Base-by-base conservation (phyloP, 257 asterid genomes). In the Vinca minor region DNA sequence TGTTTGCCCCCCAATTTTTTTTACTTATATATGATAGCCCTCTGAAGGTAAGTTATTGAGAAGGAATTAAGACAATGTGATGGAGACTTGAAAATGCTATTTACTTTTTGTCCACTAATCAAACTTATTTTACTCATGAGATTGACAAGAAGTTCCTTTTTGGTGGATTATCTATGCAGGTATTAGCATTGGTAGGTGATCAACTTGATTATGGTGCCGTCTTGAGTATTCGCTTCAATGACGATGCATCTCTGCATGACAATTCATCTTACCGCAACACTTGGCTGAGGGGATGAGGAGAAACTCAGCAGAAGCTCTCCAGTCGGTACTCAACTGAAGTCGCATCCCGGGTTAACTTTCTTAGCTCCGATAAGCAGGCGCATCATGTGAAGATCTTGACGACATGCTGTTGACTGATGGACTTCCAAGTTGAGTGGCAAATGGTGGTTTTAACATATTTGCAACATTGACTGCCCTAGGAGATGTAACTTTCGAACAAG, bases 161-260 rank as follows among this genome's bases (percentile, higher is more conserved):
- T 41, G 14, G 5, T 46, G 62, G 38, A 44, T 31, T 61, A 34
- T 46, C 14, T 48, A 8, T 68, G 74, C 81, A 92, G 98, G 96
- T 93, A 70, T 85, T 93, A 65, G 98, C 98, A 14, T 74, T 93
- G 65, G 76, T 89, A 10, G 98, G 98, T 66, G 95, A 93, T 68
- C 97, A 89, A 67, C 95, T 93, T 17, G 98, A 93, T 53, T 87
- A 81, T 64, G 91, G 98, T 67, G 97, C 91, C n/a, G 98, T 93
- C 15, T 47, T 93, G 67, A 89, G 98, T 71, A 79, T 89, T 68
- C 98, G 98, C 63, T 87, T 89, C 76, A 93, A 87, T 20, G 98
- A 93, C 32, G 97, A 93, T 68, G 96, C 99, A 47, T 93, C 99
- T 41, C 70, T 93, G 47, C 84, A 85, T 29, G 97, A 93, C 84